phyloP scores from a whole-genome alignment of 352 stramenopile species.

The Phytophthora pluvialis region DNA sequence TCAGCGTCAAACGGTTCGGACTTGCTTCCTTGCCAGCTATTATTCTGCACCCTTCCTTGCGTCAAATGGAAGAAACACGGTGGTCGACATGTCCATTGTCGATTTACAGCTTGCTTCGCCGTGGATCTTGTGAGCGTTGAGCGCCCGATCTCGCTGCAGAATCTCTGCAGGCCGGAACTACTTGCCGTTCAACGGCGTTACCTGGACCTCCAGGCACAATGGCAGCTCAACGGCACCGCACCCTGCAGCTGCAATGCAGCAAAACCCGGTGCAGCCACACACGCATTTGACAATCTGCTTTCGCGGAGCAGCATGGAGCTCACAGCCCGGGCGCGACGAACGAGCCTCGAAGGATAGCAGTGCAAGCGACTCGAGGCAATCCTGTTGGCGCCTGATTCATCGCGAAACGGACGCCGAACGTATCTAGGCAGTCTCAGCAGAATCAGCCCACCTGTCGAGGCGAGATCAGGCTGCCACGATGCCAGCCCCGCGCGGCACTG shows the following conservation, averaged over 20 bases:
- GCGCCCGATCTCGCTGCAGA: background rate
- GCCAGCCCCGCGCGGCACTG: too few species aligned
- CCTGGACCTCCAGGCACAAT: background rate
- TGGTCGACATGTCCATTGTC: constrained; percentile 5
- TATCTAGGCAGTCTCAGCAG: background rate
- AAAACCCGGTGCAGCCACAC: background rate
- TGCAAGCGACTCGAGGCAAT: constrained; percentile 3
- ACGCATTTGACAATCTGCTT: constrained; percentile 27
- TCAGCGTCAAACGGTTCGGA: too few species aligned
- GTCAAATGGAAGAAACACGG: background rate
- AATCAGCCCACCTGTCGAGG: background rate
- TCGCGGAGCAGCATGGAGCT: constrained; percentile 20
- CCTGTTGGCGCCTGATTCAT: background rate
- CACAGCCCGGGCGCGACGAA: background rate
- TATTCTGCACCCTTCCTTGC: background rate
- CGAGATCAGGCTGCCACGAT: background rate
- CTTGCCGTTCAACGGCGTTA: constrained; percentile 8
- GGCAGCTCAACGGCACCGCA: background rate
- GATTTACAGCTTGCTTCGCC: background rate
- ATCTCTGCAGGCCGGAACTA: background rate
- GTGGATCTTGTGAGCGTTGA: constrained; percentile 2
- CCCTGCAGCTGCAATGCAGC: constrained; percentile 2
- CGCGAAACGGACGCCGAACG: too few species aligned
- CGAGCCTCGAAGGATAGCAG: constrained; percentile 9
- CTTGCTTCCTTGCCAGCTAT: too few species aligned